Evolutionary conservation across 2,329 filamentous ascomycete genomes (phyloP).

Genomic region (Colletotrichum coccodes): DNA sequence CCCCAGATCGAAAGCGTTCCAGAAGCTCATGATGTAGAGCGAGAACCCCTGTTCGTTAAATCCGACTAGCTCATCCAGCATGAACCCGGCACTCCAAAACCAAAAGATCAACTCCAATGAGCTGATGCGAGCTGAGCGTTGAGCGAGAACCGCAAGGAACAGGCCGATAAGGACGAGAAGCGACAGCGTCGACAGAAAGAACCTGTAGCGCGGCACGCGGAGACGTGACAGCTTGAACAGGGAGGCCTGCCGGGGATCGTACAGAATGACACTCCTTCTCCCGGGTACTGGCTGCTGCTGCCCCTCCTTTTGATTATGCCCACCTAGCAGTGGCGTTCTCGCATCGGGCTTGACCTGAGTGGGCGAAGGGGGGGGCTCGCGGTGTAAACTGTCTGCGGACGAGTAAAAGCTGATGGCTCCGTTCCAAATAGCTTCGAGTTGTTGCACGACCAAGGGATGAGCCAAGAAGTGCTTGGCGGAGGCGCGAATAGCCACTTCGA

Average conservation of each 20-base stretch:
- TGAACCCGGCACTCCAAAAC: slow-evolving; percentile 98
- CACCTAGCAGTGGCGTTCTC: slow-evolving; percentile 62
- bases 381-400: slow-evolving; percentile 84
- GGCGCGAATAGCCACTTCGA: slow-evolving; percentile 92
- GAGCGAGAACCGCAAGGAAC: slow-evolving; percentile 83
- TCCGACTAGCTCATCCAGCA: slow-evolving; percentile 94
- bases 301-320: slow-evolving; percentile 42
- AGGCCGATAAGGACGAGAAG: slow-evolving; percentile 86
- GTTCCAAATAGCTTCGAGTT: slow-evolving; percentile 97
- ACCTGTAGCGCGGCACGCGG: slow-evolving; percentile 90
- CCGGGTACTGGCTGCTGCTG: slow-evolving; percentile 49
- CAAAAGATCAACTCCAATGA: slow-evolving; percentile 89
- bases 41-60: slow-evolving; percentile 98
- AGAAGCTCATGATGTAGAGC: slow-evolving; percentile 96
- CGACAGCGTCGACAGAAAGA: slow-evolving; percentile 88
- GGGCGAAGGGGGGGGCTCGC: slow-evolving; percentile 54
- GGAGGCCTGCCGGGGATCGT: slow-evolving; percentile 90
- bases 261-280: slow-evolving; percentile 83
- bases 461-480: slow-evolving; percentile 93
- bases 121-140: slow-evolving; percentile 83
- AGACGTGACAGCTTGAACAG: slow-evolving; percentile 91
- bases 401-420: slow-evolving; percentile 96
- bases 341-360: slow-evolving; percentile 48
- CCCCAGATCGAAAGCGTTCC: slow-evolving; percentile 95
- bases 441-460: slow-evolving; percentile 90